Evolutionary conservation across 768 basidiomycete genomes (phyloP).

Genomic region (Suillus bovinus): DNA sequence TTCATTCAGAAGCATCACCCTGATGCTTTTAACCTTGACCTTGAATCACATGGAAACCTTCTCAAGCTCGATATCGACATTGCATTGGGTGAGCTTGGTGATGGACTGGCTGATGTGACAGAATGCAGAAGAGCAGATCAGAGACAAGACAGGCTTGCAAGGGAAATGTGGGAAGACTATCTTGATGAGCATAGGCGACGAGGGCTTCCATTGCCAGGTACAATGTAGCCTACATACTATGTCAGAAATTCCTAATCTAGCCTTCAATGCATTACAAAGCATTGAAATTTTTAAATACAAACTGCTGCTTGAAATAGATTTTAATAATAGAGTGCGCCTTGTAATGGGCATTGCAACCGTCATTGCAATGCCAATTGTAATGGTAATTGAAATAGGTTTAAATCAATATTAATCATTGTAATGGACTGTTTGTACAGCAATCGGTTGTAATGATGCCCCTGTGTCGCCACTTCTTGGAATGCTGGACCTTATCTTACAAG

Average conservation of each 20-base stretch:
- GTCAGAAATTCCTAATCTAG: neutral
- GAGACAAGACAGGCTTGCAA: too few relatives aligned
- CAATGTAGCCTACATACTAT: too few relatives aligned
- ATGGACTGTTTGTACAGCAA: neutral
- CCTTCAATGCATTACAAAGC: neutral
- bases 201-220: too few relatives aligned
- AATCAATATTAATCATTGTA: neutral
- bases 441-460: neutral
- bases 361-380: neutral
- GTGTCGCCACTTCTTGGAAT: neutral
- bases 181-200: too few relatives aligned
- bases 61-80: neutral
- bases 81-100: neutral
- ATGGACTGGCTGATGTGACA: constrained; percentile 10
- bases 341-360: neutral
- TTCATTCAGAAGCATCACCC: too few relatives aligned
- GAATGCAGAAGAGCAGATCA: too few relatives aligned
- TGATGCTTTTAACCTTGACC: too few relatives aligned
- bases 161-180: too few relatives aligned
- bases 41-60: neutral
- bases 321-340: neutral
- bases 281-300: neutral
- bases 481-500: neutral
- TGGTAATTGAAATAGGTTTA: neutral
- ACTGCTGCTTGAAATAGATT: neutral